Evolutionary conservation across 371 early-diverging fungal genomes (phyloP).

Genomic region (Haplosporangium sp.): DNA sequence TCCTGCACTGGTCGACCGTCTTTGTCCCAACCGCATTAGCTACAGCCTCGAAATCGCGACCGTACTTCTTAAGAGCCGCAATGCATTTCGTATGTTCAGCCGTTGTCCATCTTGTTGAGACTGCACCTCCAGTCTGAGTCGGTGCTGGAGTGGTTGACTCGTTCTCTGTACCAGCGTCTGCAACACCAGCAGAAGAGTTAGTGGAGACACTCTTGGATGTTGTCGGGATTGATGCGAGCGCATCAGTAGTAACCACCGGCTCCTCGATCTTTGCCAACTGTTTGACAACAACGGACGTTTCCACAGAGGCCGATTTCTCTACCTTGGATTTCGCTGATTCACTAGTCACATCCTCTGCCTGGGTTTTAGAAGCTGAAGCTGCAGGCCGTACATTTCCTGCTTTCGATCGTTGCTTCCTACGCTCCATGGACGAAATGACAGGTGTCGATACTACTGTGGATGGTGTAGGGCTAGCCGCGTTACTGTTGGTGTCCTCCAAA

Average conservation of each 20-base stretch:
- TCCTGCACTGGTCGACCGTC: conserved; percentile 84
- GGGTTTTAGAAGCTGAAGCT: conserved; percentile 6
- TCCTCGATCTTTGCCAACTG: conserved; percentile 4
- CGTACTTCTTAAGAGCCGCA: conserved; percentile 78
- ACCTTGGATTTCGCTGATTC: conserved; percentile 36
- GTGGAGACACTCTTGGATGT: too few relatives aligned
- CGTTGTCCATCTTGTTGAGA: conserved; percentile 76
- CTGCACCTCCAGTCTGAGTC: conserved; percentile 14
- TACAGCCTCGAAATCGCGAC: conserved; percentile 79
- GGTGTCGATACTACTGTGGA: conserved; percentile 39
- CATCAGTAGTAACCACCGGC: neutral
- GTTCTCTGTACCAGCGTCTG: too few relatives aligned
- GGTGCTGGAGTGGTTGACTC: conserved; percentile 1
- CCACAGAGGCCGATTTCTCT: neutral
- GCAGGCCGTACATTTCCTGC: conserved; percentile 21
- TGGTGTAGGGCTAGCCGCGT: conserved; percentile 30
- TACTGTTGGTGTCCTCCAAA: conserved; percentile 34
- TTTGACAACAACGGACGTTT: too few relatives aligned
- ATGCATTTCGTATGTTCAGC: conserved; percentile 80
- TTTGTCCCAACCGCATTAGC: conserved; percentile 79
- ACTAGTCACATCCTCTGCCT: conserved; percentile 17
- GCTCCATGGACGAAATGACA: conserved; percentile 14
- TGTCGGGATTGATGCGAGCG: too few relatives aligned
- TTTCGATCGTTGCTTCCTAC: conserved; percentile 30
- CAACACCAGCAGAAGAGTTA: too few relatives aligned